phyloP scores from a whole-genome alignment of 495 filamentous ascomycete genomes.

The Rhypophila decipiens region DNA sequence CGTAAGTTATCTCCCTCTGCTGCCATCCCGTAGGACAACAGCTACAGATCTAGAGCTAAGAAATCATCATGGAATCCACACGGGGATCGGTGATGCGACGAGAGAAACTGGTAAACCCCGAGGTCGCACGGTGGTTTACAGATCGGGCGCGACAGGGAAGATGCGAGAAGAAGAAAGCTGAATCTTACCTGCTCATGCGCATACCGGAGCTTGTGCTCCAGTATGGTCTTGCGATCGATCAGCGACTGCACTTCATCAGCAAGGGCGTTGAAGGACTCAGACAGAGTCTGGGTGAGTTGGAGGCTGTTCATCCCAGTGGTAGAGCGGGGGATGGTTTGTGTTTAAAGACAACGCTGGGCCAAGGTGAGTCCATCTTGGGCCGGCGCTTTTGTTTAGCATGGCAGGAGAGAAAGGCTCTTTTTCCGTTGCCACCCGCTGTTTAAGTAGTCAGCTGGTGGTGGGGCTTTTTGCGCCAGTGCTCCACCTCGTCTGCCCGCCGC shows the following conservation, averaged over 20 bases:
- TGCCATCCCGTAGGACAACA: slow-evolving; percentile 30
- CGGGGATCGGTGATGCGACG: too few species aligned
- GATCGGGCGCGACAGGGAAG: background rate
- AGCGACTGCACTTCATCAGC: slow-evolving; percentile 52
- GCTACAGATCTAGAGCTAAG: slow-evolving; percentile 73
- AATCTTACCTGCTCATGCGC: slow-evolving; percentile 50
- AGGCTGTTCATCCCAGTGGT: slow-evolving; percentile 33
- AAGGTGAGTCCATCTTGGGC: background rate
- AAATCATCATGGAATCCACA: slow-evolving; percentile 44
- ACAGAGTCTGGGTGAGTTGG: slow-evolving; percentile 42
- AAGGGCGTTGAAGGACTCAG: slow-evolving; percentile 58
- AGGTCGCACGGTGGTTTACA: background rate
- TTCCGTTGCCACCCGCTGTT: slow-evolving; percentile 8
- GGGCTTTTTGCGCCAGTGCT: background rate
- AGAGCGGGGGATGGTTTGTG: slow-evolving; percentile 1
- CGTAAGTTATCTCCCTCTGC: slow-evolving; percentile 45
- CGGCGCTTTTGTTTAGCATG: slow-evolving; percentile 1
- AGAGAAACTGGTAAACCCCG: too few species aligned
- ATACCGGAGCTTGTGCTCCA: slow-evolving; percentile 53
- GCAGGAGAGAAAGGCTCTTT: slow-evolving; percentile 8
- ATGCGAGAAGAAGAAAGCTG: slow-evolving; percentile 4
- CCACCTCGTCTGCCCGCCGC: background rate
- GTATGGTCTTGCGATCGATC: slow-evolving; percentile 47
- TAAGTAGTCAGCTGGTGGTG: background rate
- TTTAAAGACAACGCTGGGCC: slow-evolving; percentile 11